Base-by-base conservation (phyloP, 2,329 filamentous ascomycete species). In the Diaporthe batatas region DNA sequence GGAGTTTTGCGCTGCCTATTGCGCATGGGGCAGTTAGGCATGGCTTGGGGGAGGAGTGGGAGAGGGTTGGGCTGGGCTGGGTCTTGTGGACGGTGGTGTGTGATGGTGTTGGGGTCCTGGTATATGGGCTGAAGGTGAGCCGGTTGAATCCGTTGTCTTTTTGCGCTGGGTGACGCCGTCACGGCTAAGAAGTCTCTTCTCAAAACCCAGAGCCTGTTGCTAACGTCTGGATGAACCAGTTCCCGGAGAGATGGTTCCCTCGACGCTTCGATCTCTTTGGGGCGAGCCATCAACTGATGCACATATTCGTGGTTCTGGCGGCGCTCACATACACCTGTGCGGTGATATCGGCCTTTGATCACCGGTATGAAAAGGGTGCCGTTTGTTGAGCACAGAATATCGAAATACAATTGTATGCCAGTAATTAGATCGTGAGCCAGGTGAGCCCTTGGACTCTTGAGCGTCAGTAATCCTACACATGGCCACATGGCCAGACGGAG, bases 221-320 rank as follows among this genome's bases (percentile, higher is more conserved):
- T 71, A 16, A 73, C 47, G 12, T 6, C 25, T 21, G n/a, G 29
- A 5, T 16, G 23, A 3, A 39, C 11, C 8, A 85, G 82, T 78
- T 86, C 18, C 85, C 86, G 0, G 85, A 87, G 75, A 78, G 79
- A 64, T 84, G 82, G 79, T 83, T 78, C 53, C 84, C 83, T 3
- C 79, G 80, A 18, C 78, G 71, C 3, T 87, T 87, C 65, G 86
- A 88, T 73, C 76, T 87, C 1, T 79, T 84, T 25, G 86, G 85
- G 1, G 81, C 84, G 1, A 86, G 84, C 71, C 86, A 88, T 76
- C 84, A 88, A 77, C 77, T 86, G 29, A 84, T 88, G 78, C 86
- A 88, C 72, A 74, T 86, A 2, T 79, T 84, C 73, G 85, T 87
- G 18, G 77, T 87, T 23, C 77, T 82, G 14, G 86, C 84, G 2